Evolutionary conservation across 1,139 yeast genomes (phyloP).

Genomic region (Scheffersomyces parashehatae): DNA sequence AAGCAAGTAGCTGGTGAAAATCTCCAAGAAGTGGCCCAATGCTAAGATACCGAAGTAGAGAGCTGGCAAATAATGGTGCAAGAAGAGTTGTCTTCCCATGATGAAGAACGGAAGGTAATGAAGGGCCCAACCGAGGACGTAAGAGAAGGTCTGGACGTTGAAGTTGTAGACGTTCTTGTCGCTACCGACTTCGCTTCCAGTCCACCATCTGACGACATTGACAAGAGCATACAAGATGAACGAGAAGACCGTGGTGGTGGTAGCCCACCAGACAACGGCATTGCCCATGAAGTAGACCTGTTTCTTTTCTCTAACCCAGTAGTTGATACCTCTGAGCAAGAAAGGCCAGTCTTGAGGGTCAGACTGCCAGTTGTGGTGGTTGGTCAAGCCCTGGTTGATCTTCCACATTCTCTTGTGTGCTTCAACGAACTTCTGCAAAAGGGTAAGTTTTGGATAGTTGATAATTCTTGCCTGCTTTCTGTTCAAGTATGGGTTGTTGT

Average conservation of each 20-base stretch:
- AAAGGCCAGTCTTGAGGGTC: slow-evolving; percentile 89
- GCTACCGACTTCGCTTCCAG: slow-evolving; percentile 50
- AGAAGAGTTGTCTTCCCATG: slow-evolving; percentile 91
- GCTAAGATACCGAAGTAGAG: slow-evolving; percentile 86
- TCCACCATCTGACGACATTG: slow-evolving; percentile 76
- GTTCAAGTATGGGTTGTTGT: slow-evolving; percentile 42
- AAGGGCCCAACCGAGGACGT: slow-evolving; percentile 76
- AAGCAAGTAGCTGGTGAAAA: slow-evolving; percentile 52
- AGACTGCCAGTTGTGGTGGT: slow-evolving; percentile 86
- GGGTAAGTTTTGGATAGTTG: slow-evolving; percentile 63
- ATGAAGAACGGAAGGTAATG: slow-evolving; percentile 88
- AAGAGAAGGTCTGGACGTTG: slow-evolving; percentile 69
- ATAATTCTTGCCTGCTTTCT: slow-evolving; percentile 30
- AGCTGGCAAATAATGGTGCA: slow-evolving; percentile 92
- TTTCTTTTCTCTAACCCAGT: slow-evolving; percentile 78
- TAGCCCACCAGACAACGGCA: slow-evolving; percentile 86
- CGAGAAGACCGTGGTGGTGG: slow-evolving; percentile 57
- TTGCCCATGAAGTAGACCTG: slow-evolving; percentile 91
- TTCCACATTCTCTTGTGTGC: slow-evolving; percentile 90
- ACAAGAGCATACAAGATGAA: slow-evolving; percentile 55
- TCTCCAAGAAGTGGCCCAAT: slow-evolving; percentile 78
- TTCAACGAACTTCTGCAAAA: slow-evolving; percentile 73
- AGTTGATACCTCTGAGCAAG: slow-evolving; percentile 87
- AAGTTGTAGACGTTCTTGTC: slow-evolving; percentile 65
- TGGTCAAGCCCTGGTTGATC: slow-evolving; percentile 80